Conservation (phyloP, 1,139 yeast species). For the Fermentozyma sake region DNA sequence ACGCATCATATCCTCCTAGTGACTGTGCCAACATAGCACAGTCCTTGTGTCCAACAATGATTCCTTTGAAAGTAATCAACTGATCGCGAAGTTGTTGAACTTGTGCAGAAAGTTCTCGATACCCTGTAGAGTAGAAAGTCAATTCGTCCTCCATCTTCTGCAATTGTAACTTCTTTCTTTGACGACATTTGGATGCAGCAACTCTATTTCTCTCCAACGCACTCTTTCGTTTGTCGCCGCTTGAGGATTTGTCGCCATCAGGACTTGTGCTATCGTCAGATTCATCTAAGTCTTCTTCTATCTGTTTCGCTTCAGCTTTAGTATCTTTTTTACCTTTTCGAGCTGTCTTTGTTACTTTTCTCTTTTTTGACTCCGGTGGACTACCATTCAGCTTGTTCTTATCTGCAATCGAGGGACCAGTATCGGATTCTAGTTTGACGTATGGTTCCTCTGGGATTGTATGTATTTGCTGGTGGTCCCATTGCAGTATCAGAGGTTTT, state of each 20-base stretch:
- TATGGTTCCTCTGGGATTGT: no score
- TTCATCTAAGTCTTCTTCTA: conserved; percentile 8
- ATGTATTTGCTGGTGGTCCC: no score
- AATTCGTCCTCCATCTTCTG: conserved; percentile 78
- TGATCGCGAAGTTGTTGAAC: conserved; percentile 57
- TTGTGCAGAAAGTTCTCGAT: conserved; percentile 60
- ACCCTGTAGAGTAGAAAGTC: conserved; percentile 65
- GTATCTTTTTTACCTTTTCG: conserved; percentile 3
- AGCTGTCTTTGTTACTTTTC: conserved; percentile 8
- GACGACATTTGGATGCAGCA: conserved; percentile 95
- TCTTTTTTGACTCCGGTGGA: conserved; percentile 9
- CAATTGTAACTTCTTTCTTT: conserved; percentile 86
- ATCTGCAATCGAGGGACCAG: neutral
- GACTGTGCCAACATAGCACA: conserved; percentile 31
- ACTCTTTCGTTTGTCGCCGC: conserved; percentile 71
- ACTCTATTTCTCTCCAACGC: conserved; percentile 88
- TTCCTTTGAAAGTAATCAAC: conserved; percentile 45
- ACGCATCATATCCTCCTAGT: conserved; percentile 36
- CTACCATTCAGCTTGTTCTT: conserved; percentile 3
- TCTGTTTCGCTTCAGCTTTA: conserved; percentile 7
- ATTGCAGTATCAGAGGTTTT: no score
- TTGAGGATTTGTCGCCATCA: conserved; percentile 22
- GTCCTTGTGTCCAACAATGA: conserved; percentile 35
- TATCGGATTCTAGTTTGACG: no score
- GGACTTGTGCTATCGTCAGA: conserved; percentile 12